Base-by-base conservation (phyloP, 208 protist species). In the Lotmaria passim region DNA sequence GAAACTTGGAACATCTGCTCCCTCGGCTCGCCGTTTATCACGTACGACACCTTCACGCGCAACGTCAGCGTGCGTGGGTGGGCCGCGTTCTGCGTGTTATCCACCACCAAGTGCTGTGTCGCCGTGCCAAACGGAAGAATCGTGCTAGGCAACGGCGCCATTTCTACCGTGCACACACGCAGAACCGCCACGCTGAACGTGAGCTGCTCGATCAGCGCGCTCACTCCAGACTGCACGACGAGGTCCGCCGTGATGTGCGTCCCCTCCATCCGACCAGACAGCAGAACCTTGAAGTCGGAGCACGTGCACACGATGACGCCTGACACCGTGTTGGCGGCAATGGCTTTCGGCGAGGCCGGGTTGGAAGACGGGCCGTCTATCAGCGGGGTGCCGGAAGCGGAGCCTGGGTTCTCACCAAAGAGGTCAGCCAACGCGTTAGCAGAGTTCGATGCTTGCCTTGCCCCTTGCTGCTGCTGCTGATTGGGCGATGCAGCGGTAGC, bases 181-280 rank as follows among this genome's bases (percentile, higher is more conserved):
- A 87, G 84, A 12, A 89, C 87, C 14, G 89, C 86, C 4, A 89
- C 83, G 69, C 91, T 91, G 55, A 94, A 89, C 8, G 64, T 77
- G 21, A 96, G 28, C 19, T 87, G 65, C 34, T 85, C 73, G 38
- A 96, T 73, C 7, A 59, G 21, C 10, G 19, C 59, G 11, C 36
- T 46, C 14, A 83, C 7, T 7, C 26, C 53, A 0, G 87, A 93
- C 36, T 71, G 44, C n/a, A 94, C 47, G 24, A 73, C 64, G 2
- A 96, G 58, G 24, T 79, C 75, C 0, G 82, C 75, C 31, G 60
- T 41, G 8, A 80, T 72, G 44, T 63, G 71, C 6, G 47, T 26
- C 23, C 47, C 62, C 12, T 82, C 41, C 28, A 72, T 53, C 30
- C 68, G 59, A 11, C 34, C 81, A 12, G 59, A 80, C 26, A 93